A percentile compares a stretch with the other conserved stretches of the same genome.
Conservation (phyloP, 495 filamentous ascomycete genomes). For the Lasiosphaeria miniovina region DNA sequence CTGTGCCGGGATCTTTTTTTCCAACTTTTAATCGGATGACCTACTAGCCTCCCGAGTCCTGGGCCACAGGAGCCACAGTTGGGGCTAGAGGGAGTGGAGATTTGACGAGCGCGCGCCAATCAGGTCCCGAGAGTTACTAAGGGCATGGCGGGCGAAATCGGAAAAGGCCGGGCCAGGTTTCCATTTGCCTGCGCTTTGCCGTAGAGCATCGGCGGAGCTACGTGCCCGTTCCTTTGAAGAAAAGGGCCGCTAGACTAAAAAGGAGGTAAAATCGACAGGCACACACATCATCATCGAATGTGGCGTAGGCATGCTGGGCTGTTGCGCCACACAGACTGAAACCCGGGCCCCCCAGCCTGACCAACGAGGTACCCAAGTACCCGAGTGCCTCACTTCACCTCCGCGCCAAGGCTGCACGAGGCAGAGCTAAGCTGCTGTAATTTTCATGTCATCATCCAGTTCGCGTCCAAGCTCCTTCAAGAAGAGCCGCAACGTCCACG, state of each 20-base stretch:
- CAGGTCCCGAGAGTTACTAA: constrained; percentile 23
- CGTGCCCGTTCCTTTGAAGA: background rate
- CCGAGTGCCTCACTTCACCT: background rate
- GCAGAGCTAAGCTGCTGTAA: background rate
- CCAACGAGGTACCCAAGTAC: background rate
- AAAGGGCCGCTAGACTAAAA: background rate
- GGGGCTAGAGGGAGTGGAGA: constrained; percentile 20
- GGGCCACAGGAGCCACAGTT: constrained; percentile 25
- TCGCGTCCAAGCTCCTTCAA: background rate
- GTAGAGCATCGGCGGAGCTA: background rate
- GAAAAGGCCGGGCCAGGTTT: constrained; percentile 19
- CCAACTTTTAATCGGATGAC: constrained; percentile 14
- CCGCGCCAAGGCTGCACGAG: background rate
- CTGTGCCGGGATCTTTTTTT: background rate
- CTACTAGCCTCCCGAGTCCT: constrained; percentile 7
- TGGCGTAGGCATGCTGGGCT: background rate
- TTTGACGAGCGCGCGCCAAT: constrained; percentile 18
- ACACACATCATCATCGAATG: background rate
- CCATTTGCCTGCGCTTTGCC: background rate
- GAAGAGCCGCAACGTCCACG: background rate
- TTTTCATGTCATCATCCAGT: background rate
- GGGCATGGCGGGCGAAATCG: constrained; percentile 26
- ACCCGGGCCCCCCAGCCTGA: background rate
- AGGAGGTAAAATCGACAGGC: background rate
- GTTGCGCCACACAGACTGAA: background rate